Evolutionary conservation across 1,284 basidiomycete genomes (phyloP).

Genomic region (Agroathelia rolfsii): DNA sequence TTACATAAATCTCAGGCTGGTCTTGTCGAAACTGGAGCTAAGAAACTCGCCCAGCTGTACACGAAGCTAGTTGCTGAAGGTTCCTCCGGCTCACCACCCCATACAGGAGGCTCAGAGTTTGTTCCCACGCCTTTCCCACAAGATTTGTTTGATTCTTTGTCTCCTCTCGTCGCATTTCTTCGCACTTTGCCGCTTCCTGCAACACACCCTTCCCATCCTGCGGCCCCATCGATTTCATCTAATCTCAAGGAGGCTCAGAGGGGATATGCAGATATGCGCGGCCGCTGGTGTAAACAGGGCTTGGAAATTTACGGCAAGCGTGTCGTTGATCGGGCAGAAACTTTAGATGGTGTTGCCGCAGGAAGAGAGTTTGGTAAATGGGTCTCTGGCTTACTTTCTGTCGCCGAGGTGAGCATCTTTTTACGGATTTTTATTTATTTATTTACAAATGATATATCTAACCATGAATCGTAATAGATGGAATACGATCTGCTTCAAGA

Average conservation of each 20-base stretch:
- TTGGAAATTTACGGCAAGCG: constrained; percentile 60
- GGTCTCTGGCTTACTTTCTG: constrained; percentile 48
- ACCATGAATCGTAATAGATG: too few species aligned
- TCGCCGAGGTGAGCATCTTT: constrained; percentile 44
- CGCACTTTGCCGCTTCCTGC: constrained; percentile 62
- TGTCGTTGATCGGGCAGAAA: constrained; percentile 56
- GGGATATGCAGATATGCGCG: constrained; percentile 78
- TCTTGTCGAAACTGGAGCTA: constrained; percentile 68
- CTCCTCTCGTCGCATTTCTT: constrained; percentile 56
- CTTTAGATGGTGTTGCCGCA: constrained; percentile 46
- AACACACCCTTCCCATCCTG: constrained; percentile 72
- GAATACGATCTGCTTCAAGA: constrained; percentile 53
- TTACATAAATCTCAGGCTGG: constrained; percentile 56
- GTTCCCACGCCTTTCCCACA: constrained; percentile 44
- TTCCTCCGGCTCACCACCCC: constrained; percentile 57
- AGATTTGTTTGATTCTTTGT: constrained; percentile 39
- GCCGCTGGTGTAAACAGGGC: constrained; percentile 62
- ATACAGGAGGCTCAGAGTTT: constrained; percentile 47
- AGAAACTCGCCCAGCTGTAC: constrained; percentile 68
- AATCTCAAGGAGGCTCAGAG: constrained; percentile 66
- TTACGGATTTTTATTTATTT: constrained; percentile 2
- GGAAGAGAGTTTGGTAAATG: constrained; percentile 62
- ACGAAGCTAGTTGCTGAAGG: constrained; percentile 75
- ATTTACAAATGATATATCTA: constrained; percentile 5
- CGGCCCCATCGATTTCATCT: constrained; percentile 48